Percentiles rank a stretch among this genome's conserved stretches.
Conservation (phyloP, 2,329 filamentous ascomycete genomes). For the Cordyceps militaris region DNA sequence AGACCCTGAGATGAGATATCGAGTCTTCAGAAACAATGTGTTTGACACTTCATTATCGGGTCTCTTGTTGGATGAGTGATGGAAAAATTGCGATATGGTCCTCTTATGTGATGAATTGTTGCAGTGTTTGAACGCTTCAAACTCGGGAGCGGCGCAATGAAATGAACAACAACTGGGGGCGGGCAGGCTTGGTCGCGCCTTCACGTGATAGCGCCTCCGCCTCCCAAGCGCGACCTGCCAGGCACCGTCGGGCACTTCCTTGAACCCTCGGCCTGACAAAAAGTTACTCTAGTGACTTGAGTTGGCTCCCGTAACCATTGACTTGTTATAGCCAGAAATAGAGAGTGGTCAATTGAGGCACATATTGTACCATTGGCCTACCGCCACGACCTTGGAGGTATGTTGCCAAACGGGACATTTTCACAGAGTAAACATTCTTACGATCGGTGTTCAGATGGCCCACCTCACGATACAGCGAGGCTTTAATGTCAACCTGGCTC, state of each 20-base stretch:
- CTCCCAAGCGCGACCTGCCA: background rate
- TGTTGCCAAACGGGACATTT: background rate
- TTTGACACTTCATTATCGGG: background rate
- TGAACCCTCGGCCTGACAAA: background rate
- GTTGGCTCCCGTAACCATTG: no score
- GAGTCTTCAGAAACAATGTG: background rate
- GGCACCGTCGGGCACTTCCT: background rate
- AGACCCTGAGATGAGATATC: background rate
- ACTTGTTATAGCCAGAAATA: background rate
- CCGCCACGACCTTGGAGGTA: background rate
- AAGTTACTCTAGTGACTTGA: background rate
- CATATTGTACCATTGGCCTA: background rate
- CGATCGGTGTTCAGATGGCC: background rate
- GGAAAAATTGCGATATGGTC: background rate
- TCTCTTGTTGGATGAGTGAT: background rate
- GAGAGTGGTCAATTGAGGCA: background rate
- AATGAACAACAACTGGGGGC: background rate
- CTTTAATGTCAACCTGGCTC: background rate
- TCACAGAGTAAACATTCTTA: background rate
- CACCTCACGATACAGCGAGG: background rate
- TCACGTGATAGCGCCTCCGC: background rate
- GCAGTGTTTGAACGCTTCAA: background rate
- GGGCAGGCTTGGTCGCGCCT: background rate
- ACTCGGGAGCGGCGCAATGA: background rate
- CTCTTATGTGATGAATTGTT: background rate